Percentiles rank a stretch among this genome's conserved stretches.
Evolutionary conservation across 176 grass and related monocot genomes (phyloP).

Genomic region (Aechmea fasciata): DNA sequence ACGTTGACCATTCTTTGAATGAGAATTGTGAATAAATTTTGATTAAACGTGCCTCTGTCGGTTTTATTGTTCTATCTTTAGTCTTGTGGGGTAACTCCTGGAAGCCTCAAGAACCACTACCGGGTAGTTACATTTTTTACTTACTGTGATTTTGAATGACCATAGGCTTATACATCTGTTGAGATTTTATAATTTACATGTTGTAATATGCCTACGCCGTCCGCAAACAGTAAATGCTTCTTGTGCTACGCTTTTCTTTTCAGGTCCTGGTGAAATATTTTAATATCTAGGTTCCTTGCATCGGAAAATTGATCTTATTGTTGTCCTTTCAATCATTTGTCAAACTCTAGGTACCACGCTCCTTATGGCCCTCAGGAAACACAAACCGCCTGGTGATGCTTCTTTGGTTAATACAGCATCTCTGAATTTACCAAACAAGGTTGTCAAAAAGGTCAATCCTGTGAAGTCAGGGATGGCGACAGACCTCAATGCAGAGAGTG

Average conservation of each 20-base stretch:
- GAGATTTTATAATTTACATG: neutral
- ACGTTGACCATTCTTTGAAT: neutral
- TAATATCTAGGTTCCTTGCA: neutral
- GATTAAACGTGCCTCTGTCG: no score
- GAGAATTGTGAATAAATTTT: neutral
- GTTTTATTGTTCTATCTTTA: neutral
- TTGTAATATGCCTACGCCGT: neutral
- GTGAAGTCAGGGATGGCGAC: slow-evolving; percentile 30
- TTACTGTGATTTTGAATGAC: neutral
- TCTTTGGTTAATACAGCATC: slow-evolving; percentile 36
- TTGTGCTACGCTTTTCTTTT: neutral
- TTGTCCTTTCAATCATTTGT: slow-evolving; percentile 4
- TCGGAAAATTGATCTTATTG: neutral
- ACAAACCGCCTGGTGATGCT: slow-evolving; percentile 42
- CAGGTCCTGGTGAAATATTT: neutral
- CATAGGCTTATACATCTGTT: neutral
- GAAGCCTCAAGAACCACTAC: no score
- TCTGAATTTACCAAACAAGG: slow-evolving; percentile 56
- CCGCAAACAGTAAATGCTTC: neutral
- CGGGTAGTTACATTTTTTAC: no score
- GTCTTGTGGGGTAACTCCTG: neutral
- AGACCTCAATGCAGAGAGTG: slow-evolving; percentile 31
- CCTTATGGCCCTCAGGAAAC: slow-evolving; percentile 64
- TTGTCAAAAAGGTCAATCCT: slow-evolving; percentile 41
- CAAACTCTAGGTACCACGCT: slow-evolving; percentile 23